phyloP scores from a whole-genome alignment of 2,329 filamentous ascomycete species.

The Aspergillus persii region DNA sequence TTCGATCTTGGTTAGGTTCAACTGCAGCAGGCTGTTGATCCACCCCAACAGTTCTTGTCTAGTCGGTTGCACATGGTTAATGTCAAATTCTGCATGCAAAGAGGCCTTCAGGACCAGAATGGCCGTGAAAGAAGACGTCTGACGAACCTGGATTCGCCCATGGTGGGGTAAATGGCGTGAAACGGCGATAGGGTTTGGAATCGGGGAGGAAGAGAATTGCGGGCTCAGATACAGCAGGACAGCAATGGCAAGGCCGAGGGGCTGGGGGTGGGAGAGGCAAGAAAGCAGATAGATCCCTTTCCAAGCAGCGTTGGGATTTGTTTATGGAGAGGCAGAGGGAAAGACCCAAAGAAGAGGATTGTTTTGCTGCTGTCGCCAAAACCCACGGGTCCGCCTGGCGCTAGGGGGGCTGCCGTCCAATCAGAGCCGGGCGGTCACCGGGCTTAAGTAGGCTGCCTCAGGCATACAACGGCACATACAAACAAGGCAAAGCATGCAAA shows the following conservation, averaged over 20 bases:
- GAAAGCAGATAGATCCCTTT: slow-evolving; percentile 3
- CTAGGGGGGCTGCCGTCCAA: slow-evolving; percentile 20
- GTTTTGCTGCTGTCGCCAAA: slow-evolving; percentile 28
- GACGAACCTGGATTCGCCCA: slow-evolving; percentile 64
- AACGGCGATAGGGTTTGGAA: slow-evolving; percentile 4
- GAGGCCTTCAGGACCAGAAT: slow-evolving; percentile 10
- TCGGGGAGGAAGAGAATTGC: neutral
- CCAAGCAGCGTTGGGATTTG: slow-evolving; percentile 3
- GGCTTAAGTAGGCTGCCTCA: neutral
- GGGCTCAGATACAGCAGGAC: neutral
- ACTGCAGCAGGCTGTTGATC: slow-evolving; percentile 95
- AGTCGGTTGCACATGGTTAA: slow-evolving; percentile 5
- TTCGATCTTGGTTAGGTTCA: slow-evolving; percentile 98
- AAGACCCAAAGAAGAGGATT: slow-evolving; percentile 13
- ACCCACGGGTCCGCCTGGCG: slow-evolving; percentile 22
- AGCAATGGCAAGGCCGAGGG: neutral
- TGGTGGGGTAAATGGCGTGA: slow-evolving; percentile 41
- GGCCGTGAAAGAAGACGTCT: slow-evolving; percentile 19
- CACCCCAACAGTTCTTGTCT: slow-evolving; percentile 96
- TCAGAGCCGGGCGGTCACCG: slow-evolving; percentile 7
- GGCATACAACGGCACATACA: neutral
- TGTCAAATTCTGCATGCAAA: slow-evolving; percentile 6
- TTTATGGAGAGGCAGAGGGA: slow-evolving; percentile 16
- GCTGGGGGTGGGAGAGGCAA: slow-evolving; percentile 1
- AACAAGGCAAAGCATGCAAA: neutral